phyloP scores from a whole-genome alignment of 1,139 yeast genomes.

The Geotrichum klebahnii region DNA sequence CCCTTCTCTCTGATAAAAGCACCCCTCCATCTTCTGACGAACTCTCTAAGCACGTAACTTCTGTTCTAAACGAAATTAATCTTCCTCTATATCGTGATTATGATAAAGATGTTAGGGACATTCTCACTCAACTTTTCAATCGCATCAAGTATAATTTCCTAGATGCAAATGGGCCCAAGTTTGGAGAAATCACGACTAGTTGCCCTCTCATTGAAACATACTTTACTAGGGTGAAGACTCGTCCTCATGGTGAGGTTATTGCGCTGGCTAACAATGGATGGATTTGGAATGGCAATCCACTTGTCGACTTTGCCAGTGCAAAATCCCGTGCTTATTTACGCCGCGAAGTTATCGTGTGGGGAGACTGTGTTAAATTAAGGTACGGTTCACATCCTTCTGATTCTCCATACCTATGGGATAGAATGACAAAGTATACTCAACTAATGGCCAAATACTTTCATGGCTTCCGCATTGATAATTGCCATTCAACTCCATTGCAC shows the following conservation, averaged over 20 bases:
- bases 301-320: slow-evolving; percentile 85
- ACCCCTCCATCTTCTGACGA: slow-evolving; percentile 30
- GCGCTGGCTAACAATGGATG: slow-evolving; percentile 94
- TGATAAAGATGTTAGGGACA: slow-evolving; percentile 64
- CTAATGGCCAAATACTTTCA: slow-evolving; percentile 69
- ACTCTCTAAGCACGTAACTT: slow-evolving; percentile 37
- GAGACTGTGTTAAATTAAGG: slow-evolving; percentile 90
- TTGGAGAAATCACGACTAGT: slow-evolving; percentile 56
- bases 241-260: slow-evolving; percentile 47
- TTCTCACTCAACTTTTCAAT: slow-evolving; percentile 64
- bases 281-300: slow-evolving; percentile 98
- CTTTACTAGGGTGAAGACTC: slow-evolving; percentile 63
- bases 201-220: slow-evolving; percentile 78
- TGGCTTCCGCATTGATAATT: slow-evolving; percentile 91
- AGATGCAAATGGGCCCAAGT: slow-evolving; percentile 73
- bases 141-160: slow-evolving; percentile 72
- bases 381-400: slow-evolving; percentile 75
- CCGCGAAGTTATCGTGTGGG: slow-evolving; percentile 95
- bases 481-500: slow-evolving; percentile 93
- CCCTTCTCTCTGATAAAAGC: slow-evolving; percentile 40
- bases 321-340: slow-evolving; percentile 76
- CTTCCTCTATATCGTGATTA: slow-evolving; percentile 66
- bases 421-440: slow-evolving; percentile 76
- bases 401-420: slow-evolving; percentile 83
- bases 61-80: slow-evolving; percentile 72